Evolutionary conservation across 495 filamentous ascomycete genomes (phyloP), one percentile per base, ranked within the genome.

Genomic region (Letharia lupina): DNA sequence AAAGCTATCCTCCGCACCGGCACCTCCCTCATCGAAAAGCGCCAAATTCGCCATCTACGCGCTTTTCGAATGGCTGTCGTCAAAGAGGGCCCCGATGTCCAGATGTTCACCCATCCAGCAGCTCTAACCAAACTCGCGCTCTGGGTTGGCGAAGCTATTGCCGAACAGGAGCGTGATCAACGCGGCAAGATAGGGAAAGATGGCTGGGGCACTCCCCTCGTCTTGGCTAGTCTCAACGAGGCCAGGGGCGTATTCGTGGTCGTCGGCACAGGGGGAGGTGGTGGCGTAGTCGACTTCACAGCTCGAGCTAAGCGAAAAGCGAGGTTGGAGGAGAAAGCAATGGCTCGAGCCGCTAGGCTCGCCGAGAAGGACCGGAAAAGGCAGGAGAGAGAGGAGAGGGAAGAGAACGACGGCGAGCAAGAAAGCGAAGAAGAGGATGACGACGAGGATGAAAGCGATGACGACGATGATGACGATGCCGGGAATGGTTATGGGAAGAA

Each of bases 1-100:
- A 87, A 89, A 28, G 93, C 94, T 52, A 98, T 98, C 70, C 88
- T 98, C 52, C 89, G 91, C 44, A 96, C 94, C 0, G 94, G 95
- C 45, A 93, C 91, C 7, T 86, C 91, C 2, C 79, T 98, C 15
- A 86, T 98, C 39, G 89, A 91, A 52, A 98, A 98, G 76, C 88
- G 88, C 50, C 94, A 96, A 73, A 96, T 98, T 68, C 87, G 89
- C 16, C 91, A 96, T 74, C 80, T 98, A 44, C 86, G 89, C 10
- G 89, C 92, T 10, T 98, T 97, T 76, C 89, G 94, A 47, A 93
- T 98, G 80, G 92, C 89, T 13, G 89, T 98, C 39, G 93, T 98
- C 70, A 96, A 95, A 72, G 94, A 98, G 72, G 90, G 93, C 2
- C 91, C 93, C 0, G 94, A 97, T 70, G 89, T 96, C 9, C 76